Evolutionary conservation across 805 yeast genomes (phyloP), one percentile per base, ranked within the genome.

Genomic region (Candida cerambycidarum): DNA sequence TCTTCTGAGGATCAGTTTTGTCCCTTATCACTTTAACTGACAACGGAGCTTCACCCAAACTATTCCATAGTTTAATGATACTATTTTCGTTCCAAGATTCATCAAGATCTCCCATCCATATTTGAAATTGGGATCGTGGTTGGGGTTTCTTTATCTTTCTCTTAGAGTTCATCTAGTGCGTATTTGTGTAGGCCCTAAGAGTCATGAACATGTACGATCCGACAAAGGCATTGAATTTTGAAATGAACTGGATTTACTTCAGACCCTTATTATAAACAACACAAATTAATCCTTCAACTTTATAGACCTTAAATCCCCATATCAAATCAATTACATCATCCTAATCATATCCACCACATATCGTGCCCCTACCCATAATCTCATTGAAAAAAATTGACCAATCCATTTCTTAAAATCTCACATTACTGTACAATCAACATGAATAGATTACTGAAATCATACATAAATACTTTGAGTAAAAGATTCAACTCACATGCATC

Each of bases 91-190:
- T 87, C 89, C 96, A 86, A 59, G 77, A 70, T 8, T 86, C 86
- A 52, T 89, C 96, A 34, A 89, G 65, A 54, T 88, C 97, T 16
- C 97, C 97, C 96, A 89, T 90, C 85, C 90, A 85, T 38, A 85
- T 57, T 50, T 78, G 82, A 30, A 63, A 65, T 17, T 19, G 32
- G 7, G 38, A 24, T 24, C 25, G 13, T 19, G n/a, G 37, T n/a
- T n/a, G 18, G 5, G 36, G 36, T 39, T 19, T 19, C 18, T 39
- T 33, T 12, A 30, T 32, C 21, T 27, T 27, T 32, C 38, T 24
- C 25, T 30, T 16, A 14, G 29, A 25, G 29, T 25, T 25, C 29
- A 25, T 25, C n/a, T 9, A 7, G 29, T 38, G 29, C n/a, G 32
- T 24, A 36, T 27, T 25, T 19, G 24, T 23, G 8, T 5, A 21